Evolutionary conservation across 208 protist species (phyloP).

Genomic region (Crithidia bombi): DNA sequence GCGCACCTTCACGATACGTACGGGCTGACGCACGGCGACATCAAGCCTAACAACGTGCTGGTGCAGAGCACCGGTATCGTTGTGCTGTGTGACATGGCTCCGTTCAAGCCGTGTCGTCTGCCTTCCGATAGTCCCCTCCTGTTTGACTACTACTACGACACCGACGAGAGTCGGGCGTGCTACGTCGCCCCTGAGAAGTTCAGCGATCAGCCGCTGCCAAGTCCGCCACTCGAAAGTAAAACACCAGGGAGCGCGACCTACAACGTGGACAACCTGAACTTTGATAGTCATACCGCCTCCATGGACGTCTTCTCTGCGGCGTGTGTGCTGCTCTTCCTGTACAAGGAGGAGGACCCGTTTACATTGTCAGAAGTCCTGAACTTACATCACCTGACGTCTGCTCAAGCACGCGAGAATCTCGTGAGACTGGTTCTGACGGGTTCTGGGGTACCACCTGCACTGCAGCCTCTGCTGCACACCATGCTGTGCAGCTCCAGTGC

Average conservation of each 20-base stretch:
- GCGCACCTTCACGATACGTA: constrained; percentile 79
- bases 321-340: constrained; percentile 74
- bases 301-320: constrained; percentile 90
- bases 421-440: constrained; percentile 28
- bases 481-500: constrained; percentile 37
- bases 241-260: constrained; percentile 25
- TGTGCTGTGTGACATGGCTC: constrained; percentile 83
- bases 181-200: constrained; percentile 90
- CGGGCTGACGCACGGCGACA: constrained; percentile 83
- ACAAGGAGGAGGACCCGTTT: constrained; percentile 75
- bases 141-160: constrained; percentile 92
- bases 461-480: constrained; percentile 32
- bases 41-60: constrained; percentile 91
- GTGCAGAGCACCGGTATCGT: constrained; percentile 74
- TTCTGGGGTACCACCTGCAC: constrained; percentile 7
- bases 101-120: constrained; percentile 80
- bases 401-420: constrained; percentile 16
- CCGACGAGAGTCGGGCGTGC: constrained; percentile 79
- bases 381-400: constrained; percentile 38
- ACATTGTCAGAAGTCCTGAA: constrained; percentile 62
- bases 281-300: constrained; percentile 58
- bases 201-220: constrained; percentile 39
- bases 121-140: constrained; percentile 73
- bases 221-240: constrained; percentile 28
- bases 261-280: constrained; percentile 60